A percentile compares a stretch with the other conserved stretches of the same genome.
These are phyloP conservation scores for Calocera viscosa DNA, from an alignment of 768 basidiomycete genomes.

Conservation along the genomic window DNA sequence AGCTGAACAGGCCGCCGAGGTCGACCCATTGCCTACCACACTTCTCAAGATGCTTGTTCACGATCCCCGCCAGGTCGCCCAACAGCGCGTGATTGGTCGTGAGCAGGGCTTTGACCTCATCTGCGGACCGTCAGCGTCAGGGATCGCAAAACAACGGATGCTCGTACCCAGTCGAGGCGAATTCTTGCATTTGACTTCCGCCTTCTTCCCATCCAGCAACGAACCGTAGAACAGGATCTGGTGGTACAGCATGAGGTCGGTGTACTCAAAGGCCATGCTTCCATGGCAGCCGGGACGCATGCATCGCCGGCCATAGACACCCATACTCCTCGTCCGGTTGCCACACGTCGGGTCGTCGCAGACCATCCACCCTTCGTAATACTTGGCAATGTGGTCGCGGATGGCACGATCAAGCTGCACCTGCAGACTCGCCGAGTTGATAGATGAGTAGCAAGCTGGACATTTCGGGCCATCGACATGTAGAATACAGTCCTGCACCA, in stretches of 20 bases:
- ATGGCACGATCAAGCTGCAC: conserved; percentile 82
- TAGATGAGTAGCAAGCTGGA: conserved; percentile 43
- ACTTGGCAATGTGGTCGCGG: conserved; percentile 57
- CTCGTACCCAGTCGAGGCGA: conserved; percentile 23
- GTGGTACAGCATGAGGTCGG: conserved; percentile 73
- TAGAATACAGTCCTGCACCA: conserved; percentile 53
- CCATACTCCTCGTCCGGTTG: conserved; percentile 81
- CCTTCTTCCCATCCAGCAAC: conserved; percentile 64
- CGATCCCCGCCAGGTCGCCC: conserved; percentile 39
- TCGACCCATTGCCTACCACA: conserved; percentile 87
- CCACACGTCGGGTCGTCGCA: conserved; percentile 82
- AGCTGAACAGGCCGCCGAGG: conserved; percentile 64
- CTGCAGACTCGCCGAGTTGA: conserved; percentile 53
- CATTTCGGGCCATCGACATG: conserved; percentile 56
- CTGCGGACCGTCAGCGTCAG: conserved; percentile 28
- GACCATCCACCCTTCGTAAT: conserved; percentile 80
- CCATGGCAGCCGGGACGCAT: conserved; percentile 57
- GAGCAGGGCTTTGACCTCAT: conserved; percentile 42
- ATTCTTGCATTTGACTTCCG: conserved; percentile 40
- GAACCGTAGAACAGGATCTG: conserved; percentile 74
- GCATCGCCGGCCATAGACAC: conserved; percentile 79
- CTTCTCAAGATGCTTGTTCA: conserved; percentile 70
- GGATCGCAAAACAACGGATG: background rate
- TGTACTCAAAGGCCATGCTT: conserved; percentile 69
- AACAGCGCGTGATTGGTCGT: conserved; percentile 42